These are phyloP conservation scores for Vaccinium corymbosum DNA, from an alignment of 148 eudicot species.

Conservation along the genomic window DNA sequence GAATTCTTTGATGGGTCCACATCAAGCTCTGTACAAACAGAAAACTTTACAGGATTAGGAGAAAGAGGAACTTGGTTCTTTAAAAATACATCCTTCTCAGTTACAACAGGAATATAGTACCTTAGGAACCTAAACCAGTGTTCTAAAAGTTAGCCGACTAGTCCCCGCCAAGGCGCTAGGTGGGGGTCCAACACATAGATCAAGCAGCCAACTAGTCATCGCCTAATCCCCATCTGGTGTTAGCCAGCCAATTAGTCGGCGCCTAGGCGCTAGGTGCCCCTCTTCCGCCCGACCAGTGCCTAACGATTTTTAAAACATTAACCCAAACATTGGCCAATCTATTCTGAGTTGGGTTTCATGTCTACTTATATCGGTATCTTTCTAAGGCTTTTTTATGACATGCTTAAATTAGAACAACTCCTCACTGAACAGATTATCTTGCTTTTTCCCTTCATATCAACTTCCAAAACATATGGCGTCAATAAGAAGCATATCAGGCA, in stretches of 20 bases:
- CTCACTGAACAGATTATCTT: background rate
- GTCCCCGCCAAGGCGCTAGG: too few species aligned
- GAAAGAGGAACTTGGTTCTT: background rate
- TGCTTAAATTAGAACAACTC: background rate
- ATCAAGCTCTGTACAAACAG: slow-evolving; percentile 41
- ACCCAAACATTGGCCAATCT: background rate
- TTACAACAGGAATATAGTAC: background rate
- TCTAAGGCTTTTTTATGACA: background rate
- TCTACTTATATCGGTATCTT: background rate
- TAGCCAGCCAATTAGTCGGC: too few species aligned
- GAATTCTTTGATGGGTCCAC: slow-evolving; percentile 36
- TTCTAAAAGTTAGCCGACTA: too few species aligned
- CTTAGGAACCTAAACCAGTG: background rate
- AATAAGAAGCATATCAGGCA: background rate
- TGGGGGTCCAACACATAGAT: too few species aligned
- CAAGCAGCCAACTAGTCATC: too few species aligned
- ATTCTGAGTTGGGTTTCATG: background rate
- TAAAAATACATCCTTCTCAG: background rate
- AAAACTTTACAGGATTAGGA: background rate
- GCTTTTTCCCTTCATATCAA: background rate
- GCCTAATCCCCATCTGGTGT: too few species aligned
- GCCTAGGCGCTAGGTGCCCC: too few species aligned
- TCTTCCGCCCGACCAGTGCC: too few species aligned
- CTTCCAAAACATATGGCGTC: background rate
- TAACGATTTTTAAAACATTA: too few species aligned